Percentiles rank a stretch among this genome's conserved stretches.
Conservation (phyloP, 371 early-diverging fungal genomes). For the Mucor racemosus region DNA sequence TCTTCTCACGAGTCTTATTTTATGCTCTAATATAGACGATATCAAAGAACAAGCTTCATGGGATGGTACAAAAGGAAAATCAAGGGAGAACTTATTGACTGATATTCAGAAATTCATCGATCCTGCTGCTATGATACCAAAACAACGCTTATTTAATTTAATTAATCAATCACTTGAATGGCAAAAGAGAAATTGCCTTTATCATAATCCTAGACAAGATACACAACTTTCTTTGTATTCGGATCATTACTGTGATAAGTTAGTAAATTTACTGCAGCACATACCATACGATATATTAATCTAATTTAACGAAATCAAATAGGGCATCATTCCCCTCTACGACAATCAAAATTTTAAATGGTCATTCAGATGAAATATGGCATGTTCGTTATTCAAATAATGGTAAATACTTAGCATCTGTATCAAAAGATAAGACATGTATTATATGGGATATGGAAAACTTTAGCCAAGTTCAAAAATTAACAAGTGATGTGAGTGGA, state of each 20-base stretch:
- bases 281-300: not conserved
- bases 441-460: conserved; percentile 87
- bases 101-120: conserved; percentile 78
- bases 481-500: conserved; percentile 65
- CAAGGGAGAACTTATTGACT: conserved; percentile 68
- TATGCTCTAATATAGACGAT: conserved; percentile 69
- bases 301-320: too few species aligned
- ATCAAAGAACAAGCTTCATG: conserved; percentile 69
- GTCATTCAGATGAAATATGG: conserved; percentile 96
- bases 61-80: conserved; percentile 79
- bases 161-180: conserved; percentile 80
- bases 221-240: conserved; percentile 64
- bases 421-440: conserved; percentile 84
- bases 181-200: conserved; percentile 81
- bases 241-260: conserved; percentile 83
- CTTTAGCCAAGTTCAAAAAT: conserved; percentile 38
- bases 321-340: conserved; percentile 34
- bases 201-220: conserved; percentile 74
- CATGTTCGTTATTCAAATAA: conserved; percentile 87
- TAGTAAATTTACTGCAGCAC: conserved; percentile 4
- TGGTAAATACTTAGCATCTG: conserved; percentile 88
- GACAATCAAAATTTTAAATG: conserved; percentile 68
- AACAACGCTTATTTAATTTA: conserved; percentile 76
- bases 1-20: conserved; percentile 64
- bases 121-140: conserved; percentile 87